phyloP scores from a whole-genome alignment of 176 grass and related monocot species.

The Carex scoparia region DNA sequence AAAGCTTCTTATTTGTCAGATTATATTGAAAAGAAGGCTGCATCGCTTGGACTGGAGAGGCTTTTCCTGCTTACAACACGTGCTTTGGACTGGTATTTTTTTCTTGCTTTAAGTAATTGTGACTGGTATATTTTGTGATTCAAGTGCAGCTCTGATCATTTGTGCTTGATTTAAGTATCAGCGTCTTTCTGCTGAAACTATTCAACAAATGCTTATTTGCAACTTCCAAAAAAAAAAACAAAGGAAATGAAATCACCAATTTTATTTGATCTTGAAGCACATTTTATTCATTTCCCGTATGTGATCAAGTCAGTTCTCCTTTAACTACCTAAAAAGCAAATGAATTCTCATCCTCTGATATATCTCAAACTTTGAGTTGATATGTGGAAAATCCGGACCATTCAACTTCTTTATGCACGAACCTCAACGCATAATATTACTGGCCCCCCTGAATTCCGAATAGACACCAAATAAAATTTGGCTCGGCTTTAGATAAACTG shows the following conservation, averaged over 20 bases:
- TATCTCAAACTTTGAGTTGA: too few species aligned
- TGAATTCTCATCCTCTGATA: too few species aligned
- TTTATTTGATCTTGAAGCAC: background rate
- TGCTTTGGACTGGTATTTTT: constrained; percentile 84
- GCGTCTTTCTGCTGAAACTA: background rate
- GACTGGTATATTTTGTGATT: constrained; percentile 52
- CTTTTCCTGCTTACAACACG: constrained; percentile 96
- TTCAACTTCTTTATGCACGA: too few species aligned
- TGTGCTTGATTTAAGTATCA: background rate
- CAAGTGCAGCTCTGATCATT: background rate
- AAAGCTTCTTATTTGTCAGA: constrained; percentile 37
- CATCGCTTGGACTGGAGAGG: constrained; percentile 70
- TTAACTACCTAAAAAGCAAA: background rate
- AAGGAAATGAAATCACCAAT: background rate
- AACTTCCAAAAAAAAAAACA: background rate
- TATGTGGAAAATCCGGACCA: too few species aligned
- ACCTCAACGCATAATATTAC: too few species aligned
- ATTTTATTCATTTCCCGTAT: background rate
- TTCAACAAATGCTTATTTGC: background rate
- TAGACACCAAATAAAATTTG: too few species aligned
- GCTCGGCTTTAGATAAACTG: too few species aligned
- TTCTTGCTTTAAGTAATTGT: background rate
- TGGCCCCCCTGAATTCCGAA: too few species aligned
- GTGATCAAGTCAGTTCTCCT: background rate
- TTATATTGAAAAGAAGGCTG: constrained; percentile 89